Evolutionary conservation across 768 basidiomycete species (phyloP).

Genomic region (Calocybe indica): DNA sequence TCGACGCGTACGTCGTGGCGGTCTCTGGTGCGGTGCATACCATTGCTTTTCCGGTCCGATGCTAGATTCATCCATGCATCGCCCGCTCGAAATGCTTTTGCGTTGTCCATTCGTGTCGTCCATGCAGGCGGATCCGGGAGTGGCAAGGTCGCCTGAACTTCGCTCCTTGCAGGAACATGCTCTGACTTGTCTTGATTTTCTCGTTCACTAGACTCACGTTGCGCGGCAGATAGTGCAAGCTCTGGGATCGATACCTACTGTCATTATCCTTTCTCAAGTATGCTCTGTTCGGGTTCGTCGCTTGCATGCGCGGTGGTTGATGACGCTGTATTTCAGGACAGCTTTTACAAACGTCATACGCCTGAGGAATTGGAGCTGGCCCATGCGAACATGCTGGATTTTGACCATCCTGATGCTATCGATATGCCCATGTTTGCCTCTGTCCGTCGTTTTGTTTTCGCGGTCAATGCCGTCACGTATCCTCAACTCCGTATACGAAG

Average conservation of each 20-base stretch:
- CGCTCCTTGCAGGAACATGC: background rate
- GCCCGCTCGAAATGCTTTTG: too few species aligned
- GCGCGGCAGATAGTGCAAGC: conserved; percentile 76
- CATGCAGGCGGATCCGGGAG: conserved; percentile 74
- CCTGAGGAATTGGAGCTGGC: conserved; percentile 81
- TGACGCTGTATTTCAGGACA: conserved; percentile 53
- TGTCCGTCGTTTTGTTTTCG: conserved; percentile 35
- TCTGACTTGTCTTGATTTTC: background rate
- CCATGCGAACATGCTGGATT: conserved; percentile 73
- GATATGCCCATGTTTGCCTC: conserved; percentile 84
- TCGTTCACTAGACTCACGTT: conserved; percentile 63
- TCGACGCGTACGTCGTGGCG: conserved; percentile 78
- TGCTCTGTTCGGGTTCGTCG: conserved; percentile 2
- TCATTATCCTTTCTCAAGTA: conserved; percentile 89
- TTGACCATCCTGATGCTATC: conserved; percentile 91
- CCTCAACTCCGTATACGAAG: conserved; percentile 27
- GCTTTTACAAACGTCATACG: conserved; percentile 83
- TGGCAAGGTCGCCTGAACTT: conserved; percentile 56
- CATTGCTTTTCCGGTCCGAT: conserved; percentile 2
- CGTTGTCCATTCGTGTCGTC: background rate
- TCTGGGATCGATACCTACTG: conserved; percentile 79
- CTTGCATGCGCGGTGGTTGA: background rate
- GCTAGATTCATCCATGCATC: too few species aligned
- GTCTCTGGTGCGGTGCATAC: conserved; percentile 57
- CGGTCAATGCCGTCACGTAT: background rate